Conservation (phyloP, 805 yeast genomes). For the Maudiozyma pseudohumilis region DNA sequence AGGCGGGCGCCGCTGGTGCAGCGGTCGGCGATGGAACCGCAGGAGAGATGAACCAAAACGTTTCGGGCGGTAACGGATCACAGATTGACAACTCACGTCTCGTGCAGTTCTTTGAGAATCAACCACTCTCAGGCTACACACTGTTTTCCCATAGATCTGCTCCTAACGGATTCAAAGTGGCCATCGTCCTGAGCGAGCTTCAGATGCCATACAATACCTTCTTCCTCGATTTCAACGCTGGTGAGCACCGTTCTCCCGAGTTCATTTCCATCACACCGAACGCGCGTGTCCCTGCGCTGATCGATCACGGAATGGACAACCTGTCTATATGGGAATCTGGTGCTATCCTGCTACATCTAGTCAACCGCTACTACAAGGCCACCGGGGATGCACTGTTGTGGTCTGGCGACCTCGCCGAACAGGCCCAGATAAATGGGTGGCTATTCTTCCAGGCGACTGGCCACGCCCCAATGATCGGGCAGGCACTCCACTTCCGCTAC, state of each 20-base stretch:
- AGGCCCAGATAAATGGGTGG: conserved; percentile 80
- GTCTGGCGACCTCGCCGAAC: conserved; percentile 70
- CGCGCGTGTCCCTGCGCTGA: conserved; percentile 89
- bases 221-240: conserved; percentile 74
- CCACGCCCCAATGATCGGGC: conserved; percentile 98
- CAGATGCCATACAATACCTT: conserved; percentile 71
- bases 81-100: conserved; percentile 45
- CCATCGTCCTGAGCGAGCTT: conserved; percentile 78
- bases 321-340: conserved; percentile 92
- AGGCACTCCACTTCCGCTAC: conserved; percentile 86
- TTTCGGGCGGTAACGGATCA: conserved; percentile 10
- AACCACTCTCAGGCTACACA: conserved; percentile 75
- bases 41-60: conserved; percentile 28
- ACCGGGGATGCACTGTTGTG: conserved; percentile 60
- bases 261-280: conserved; percentile 91
- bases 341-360: conserved; percentile 76
- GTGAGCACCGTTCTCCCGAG: conserved; percentile 90
- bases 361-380: conserved; percentile 54
- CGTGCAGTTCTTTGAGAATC: conserved; percentile 60
- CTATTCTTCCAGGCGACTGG: conserved; percentile 92
- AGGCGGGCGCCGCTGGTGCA: conserved; percentile 30
- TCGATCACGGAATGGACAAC: conserved; percentile 76
- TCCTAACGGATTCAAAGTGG: conserved; percentile 94
- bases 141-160: conserved; percentile 80
- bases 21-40: too few species aligned